These are phyloP conservation scores for Cercospora citrullina DNA, from an alignment of 2,329 filamentous ascomycete species.

Conservation along the genomic window DNA sequence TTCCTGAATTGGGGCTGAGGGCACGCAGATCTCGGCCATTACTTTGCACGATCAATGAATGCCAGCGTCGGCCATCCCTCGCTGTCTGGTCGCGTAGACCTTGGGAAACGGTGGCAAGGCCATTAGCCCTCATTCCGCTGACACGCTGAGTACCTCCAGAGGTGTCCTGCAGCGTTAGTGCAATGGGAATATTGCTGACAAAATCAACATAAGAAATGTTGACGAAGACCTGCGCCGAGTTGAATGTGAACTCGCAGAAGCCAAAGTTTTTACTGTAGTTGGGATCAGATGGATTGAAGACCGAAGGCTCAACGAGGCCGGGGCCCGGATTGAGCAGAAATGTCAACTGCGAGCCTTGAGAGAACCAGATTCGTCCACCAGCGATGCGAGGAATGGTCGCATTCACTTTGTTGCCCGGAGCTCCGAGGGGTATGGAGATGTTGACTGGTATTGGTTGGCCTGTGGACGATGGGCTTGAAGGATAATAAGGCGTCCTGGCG, in stretches of 20 bases:
- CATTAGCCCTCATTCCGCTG: slow-evolving; percentile 63
- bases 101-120: slow-evolving; percentile 57
- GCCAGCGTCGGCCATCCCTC: slow-evolving; percentile 62
- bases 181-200: slow-evolving; percentile 46
- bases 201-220: slow-evolving; percentile 47
- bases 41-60: slow-evolving; percentile 54
- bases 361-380: slow-evolving; percentile 43
- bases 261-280: slow-evolving; percentile 49
- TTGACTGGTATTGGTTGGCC: slow-evolving; percentile 41
- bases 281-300: slow-evolving; percentile 44
- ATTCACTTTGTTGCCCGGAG: slow-evolving; percentile 37
- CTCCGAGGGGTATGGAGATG: slow-evolving; percentile 48
- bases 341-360: slow-evolving; percentile 34
- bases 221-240: slow-evolving; percentile 48
- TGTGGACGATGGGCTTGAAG: slow-evolving; percentile 35
- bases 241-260: slow-evolving; percentile 53
- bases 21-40: slow-evolving; percentile 44
- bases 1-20: slow-evolving; percentile 48
- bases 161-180: slow-evolving; percentile 41
- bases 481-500: slow-evolving; percentile 40
- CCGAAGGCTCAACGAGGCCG: slow-evolving; percentile 40
- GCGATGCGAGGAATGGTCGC: slow-evolving; percentile 41
- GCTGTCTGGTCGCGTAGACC: slow-evolving; percentile 57
- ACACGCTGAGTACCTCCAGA: slow-evolving; percentile 42
- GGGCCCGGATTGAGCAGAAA: slow-evolving; percentile 42